Percentiles rank a stretch among this genome's conserved stretches.
phyloP scores from a whole-genome alignment of 352 stramenopile species.

The Thalassiosira oceanica region DNA sequence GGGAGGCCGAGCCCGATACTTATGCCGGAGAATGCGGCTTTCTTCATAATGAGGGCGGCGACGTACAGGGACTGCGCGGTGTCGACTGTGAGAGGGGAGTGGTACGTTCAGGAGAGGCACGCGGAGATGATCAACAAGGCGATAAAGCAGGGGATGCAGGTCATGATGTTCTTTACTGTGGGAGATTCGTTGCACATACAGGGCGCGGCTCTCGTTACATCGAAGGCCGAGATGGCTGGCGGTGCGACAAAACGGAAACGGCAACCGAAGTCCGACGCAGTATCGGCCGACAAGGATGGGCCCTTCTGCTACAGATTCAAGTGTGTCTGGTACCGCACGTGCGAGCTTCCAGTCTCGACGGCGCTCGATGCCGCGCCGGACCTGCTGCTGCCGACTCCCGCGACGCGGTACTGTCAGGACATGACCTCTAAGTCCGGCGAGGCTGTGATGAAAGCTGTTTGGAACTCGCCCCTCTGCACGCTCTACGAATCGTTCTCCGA shows the following conservation, averaged over 20 bases:
- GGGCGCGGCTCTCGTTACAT: conserved; percentile 73
- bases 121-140: conserved; percentile 60
- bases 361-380: conserved; percentile 67
- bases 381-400: conserved; percentile 62
- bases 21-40: conserved; percentile 68
- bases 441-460: conserved; percentile 76
- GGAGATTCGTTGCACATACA: conserved; percentile 76
- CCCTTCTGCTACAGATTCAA: conserved; percentile 61
- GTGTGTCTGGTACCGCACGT: conserved; percentile 76
- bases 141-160: conserved; percentile 52
- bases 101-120: conserved; percentile 72
- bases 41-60: conserved; percentile 66
- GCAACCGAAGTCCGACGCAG: conserved; percentile 21
- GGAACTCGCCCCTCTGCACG: conserved; percentile 76
- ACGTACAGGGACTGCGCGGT: conserved; percentile 66
- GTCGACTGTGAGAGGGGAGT: conserved; percentile 61
- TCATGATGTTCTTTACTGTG: conserved; percentile 81
- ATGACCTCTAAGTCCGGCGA: conserved; percentile 71
- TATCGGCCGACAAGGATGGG: conserved; percentile 28
- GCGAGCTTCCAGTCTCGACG: conserved; percentile 67
- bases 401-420: conserved; percentile 71
- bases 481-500: conserved; percentile 66
- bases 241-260: too few species aligned
- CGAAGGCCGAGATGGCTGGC: conserved; percentile 40
- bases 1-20: conserved; percentile 72